A percentile compares a stretch with the other conserved stretches of the same genome.
These are phyloP conservation scores for Ambrosia trifida DNA, from an alignment of 129 eudicot species.

Conservation along the genomic window DNA sequence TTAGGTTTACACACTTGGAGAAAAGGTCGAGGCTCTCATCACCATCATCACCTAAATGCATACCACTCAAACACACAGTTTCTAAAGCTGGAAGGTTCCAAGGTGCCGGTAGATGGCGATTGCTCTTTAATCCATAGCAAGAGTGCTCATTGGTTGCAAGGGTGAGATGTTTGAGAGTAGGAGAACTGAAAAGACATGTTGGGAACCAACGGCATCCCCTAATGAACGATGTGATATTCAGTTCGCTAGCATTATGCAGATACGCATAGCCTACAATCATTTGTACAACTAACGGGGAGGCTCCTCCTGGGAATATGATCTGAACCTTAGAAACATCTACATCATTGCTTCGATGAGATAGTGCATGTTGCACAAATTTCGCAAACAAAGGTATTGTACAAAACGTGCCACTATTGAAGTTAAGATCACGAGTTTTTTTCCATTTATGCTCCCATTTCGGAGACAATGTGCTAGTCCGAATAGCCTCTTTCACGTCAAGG, in stretches of 20 bases:
- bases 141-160: neutral
- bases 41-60: neutral
- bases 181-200: conserved; percentile 5
- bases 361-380: conserved; percentile 7
- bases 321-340: conserved; percentile 3
- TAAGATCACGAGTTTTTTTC: neutral
- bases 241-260: conserved; percentile 12
- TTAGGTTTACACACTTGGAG: conserved; percentile 30
- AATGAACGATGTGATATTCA: neutral
- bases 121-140: neutral
- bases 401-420: neutral
- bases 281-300: neutral
- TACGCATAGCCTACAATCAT: neutral
- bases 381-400: neutral
- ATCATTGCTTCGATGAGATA: neutral
- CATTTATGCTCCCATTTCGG: conserved; percentile 16
- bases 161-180: conserved; percentile 12
- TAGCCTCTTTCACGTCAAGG: neutral
- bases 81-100: conserved; percentile 30
- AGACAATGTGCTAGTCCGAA: conserved; percentile 19
- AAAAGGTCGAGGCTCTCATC: conserved; percentile 9
- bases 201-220: neutral
- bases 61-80: conserved; percentile 11
- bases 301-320: neutral
- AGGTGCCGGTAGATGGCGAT: neutral